A percentile compares a stretch with the other conserved stretches of the same genome.
These are phyloP conservation scores for Diplodia mutila DNA, from an alignment of 2,329 filamentous ascomycete genomes.

Conservation along the genomic window DNA sequence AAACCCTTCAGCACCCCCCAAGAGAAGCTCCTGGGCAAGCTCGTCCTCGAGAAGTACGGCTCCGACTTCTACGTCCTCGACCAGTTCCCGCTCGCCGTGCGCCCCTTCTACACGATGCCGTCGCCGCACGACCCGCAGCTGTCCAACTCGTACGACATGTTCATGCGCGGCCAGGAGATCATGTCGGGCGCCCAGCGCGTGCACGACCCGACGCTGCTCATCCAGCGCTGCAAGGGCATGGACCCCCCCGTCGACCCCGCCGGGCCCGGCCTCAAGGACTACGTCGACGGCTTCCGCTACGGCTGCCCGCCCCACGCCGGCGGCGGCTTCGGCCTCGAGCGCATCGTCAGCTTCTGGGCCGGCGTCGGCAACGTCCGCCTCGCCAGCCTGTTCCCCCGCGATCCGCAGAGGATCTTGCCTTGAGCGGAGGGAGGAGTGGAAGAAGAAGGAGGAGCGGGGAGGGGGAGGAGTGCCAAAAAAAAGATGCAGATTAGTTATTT, in stretches of 20 bases:
- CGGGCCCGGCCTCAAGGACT: conserved; percentile 64
- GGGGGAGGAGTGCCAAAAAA: not conserved
- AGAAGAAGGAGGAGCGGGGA: not conserved
- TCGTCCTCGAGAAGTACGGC: conserved; percentile 85
- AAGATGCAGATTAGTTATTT: not conserved
- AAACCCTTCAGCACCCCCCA: conserved; percentile 65
- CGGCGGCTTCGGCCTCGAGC: conserved; percentile 67
- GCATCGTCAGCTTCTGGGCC: conserved; percentile 69
- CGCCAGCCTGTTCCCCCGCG: conserved; percentile 66
- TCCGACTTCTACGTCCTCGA: conserved; percentile 97
- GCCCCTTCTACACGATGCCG: conserved; percentile 91
- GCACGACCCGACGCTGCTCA: conserved; percentile 62
- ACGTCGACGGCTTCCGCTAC: conserved; percentile 66
- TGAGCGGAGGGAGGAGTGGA: conserved; percentile 31
- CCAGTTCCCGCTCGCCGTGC: conserved; percentile 87
- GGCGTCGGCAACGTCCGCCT: conserved; percentile 66
- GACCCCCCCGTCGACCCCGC: conserved; percentile 61
- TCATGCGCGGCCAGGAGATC: conserved; percentile 72
- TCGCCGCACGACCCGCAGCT: conserved; percentile 53
- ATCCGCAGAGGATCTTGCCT: conserved; percentile 60
- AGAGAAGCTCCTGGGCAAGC: conserved; percentile 84
- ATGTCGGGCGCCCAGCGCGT: conserved; percentile 70
- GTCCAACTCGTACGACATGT: conserved; percentile 69
- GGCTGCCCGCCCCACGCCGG: conserved; percentile 68
- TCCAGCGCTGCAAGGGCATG: conserved; percentile 61